Conservation (phyloP, 768 basidiomycete genomes). For the Aureoboletus auriporus region DNA sequence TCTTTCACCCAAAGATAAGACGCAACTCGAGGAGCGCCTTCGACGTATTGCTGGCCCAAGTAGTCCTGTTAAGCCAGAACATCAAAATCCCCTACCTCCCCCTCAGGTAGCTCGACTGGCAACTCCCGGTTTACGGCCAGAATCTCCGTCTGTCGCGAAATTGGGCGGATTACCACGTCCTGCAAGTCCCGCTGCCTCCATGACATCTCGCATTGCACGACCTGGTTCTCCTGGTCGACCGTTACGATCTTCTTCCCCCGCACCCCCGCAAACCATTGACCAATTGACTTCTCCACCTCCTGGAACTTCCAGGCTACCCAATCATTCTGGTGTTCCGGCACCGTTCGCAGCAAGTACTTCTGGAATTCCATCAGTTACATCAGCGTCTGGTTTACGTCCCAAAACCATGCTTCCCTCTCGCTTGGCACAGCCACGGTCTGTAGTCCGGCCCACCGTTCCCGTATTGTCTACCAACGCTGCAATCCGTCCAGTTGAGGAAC, state of each 20-base stretch:
- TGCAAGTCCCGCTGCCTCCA: conserved; percentile 41
- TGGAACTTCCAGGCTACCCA: conserved; percentile 40
- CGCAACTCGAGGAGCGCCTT: conserved; percentile 86
- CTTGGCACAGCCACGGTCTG: conserved; percentile 58
- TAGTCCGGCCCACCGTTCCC: conserved; percentile 29
- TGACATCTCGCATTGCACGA: conserved; percentile 39
- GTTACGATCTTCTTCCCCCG: conserved; percentile 35
- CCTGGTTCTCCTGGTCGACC: conserved; percentile 39
- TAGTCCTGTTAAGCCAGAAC: conserved; percentile 35
- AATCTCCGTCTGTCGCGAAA: conserved; percentile 42
- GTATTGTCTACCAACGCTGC: conserved; percentile 21
- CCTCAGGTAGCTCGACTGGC: conserved; percentile 54
- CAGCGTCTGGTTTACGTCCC: conserved; percentile 44
- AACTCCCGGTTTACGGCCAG: conserved; percentile 42
- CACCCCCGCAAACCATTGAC: conserved; percentile 32
- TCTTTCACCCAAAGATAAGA: conserved; percentile 82
- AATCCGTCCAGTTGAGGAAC: conserved; percentile 22
- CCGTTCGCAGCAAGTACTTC: conserved; percentile 11
- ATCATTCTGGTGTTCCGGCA: conserved; percentile 14
- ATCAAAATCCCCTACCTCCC: conserved; percentile 41
- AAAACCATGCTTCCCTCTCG: conserved; percentile 75
- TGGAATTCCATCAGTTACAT: conserved; percentile 31
- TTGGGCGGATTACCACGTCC: conserved; percentile 45
- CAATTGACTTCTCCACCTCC: conserved; percentile 50
- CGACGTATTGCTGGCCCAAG: conserved; percentile 75